Conservation (phyloP, 805 yeast genomes). For the Candida rishiriensis region DNA sequence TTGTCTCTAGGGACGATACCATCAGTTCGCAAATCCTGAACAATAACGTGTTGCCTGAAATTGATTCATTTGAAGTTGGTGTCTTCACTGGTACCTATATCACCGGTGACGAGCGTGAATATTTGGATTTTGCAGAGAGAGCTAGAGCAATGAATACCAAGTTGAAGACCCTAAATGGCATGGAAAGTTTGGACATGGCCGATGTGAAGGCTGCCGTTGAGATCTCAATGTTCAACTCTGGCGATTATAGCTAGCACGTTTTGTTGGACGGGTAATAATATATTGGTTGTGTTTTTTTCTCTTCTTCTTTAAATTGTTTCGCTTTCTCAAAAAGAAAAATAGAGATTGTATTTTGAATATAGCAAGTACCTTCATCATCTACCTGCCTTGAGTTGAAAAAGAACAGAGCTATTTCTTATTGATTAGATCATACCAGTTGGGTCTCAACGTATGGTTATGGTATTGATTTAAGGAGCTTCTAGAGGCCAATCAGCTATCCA, state of each 20-base stretch:
- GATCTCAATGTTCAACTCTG: conserved; percentile 52
- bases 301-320: too few species aligned
- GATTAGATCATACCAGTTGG: too few species aligned
- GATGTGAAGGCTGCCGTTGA: conserved; percentile 79
- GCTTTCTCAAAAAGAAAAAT: too few species aligned
- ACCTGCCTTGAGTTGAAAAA: too few species aligned
- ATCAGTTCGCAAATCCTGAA: conserved; percentile 22
- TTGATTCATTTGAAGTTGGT: conserved; percentile 84
- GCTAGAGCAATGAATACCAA: conserved; percentile 76
- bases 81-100: conserved; percentile 93
- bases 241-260: conserved; percentile 35
- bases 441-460: too few species aligned
- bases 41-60: conserved; percentile 23
- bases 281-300: too few species aligned
- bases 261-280: too few species aligned
- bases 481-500: too few species aligned
- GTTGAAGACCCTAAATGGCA: conserved; percentile 33
- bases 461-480: too few species aligned
- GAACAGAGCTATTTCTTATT: too few species aligned
- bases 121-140: conserved; percentile 74
- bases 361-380: too few species aligned
- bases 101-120: conserved; percentile 88
- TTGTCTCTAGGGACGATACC: conserved; percentile 29
- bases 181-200: conserved; percentile 35
- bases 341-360: too few species aligned